phyloP scores from a whole-genome alignment of 1,284 basidiomycete species.

The Naganishia sp. region DNA sequence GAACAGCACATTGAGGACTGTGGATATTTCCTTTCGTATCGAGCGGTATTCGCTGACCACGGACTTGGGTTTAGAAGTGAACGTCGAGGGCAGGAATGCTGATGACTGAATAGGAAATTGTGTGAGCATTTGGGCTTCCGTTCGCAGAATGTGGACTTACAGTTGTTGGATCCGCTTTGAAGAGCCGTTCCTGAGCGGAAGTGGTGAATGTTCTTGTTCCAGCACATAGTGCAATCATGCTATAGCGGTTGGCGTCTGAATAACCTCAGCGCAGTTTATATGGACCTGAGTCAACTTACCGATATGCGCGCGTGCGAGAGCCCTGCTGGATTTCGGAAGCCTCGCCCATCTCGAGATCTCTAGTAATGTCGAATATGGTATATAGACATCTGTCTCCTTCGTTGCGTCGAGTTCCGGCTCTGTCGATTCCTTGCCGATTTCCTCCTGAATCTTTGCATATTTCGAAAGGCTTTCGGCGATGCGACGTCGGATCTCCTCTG shows the following conservation, averaged over 20 bases:
- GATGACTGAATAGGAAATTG: slow-evolving; percentile 4
- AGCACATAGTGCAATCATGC: slow-evolving; percentile 28
- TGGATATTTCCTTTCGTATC: slow-evolving; percentile 25
- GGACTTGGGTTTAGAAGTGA: neutral
- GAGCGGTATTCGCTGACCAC: slow-evolving; percentile 27
- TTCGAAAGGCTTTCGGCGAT: neutral
- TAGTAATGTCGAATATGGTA: slow-evolving; percentile 9
- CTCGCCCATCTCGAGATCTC: slow-evolving; percentile 1
- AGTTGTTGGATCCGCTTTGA: slow-evolving; percentile 21
- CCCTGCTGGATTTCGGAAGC: neutral
- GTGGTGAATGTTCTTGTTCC: slow-evolving; percentile 25
- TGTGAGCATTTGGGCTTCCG: no score
- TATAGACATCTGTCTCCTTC: neutral
- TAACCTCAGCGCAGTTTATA: neutral
- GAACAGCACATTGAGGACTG: slow-evolving; percentile 31
- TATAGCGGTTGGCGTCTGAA: slow-evolving; percentile 29
- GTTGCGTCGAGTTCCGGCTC: neutral
- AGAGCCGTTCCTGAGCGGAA: slow-evolving; percentile 24
- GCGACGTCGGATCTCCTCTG: neutral
- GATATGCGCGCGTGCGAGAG: slow-evolving; percentile 9
- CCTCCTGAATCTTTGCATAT: neutral
- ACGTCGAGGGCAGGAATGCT: slow-evolving; percentile 4
- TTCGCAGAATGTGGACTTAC: slow-evolving; percentile 1
- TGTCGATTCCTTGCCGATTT: neutral
- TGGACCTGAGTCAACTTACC: neutral